A percentile compares a stretch with the other conserved stretches of the same genome.
Evolutionary conservation across 2,329 filamentous ascomycete species (phyloP).

Genomic region (Metarhizium robertsii): DNA sequence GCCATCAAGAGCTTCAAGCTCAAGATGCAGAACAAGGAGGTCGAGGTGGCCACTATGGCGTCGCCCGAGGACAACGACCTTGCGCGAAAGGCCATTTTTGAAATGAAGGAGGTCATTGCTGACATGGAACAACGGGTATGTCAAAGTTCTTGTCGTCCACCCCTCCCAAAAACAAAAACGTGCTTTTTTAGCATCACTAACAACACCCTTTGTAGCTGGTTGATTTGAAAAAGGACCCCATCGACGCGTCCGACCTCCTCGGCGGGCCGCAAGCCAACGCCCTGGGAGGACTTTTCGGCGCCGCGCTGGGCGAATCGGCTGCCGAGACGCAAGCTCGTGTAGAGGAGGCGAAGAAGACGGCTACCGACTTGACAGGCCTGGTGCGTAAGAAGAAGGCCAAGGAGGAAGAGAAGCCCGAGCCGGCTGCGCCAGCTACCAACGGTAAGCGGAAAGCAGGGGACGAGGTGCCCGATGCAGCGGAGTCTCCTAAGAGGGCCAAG

Average conservation of each 20-base stretch:
- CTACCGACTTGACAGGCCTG: conserved; percentile 64
- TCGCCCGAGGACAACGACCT: conserved; percentile 59
- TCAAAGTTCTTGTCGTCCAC: conserved; percentile 9
- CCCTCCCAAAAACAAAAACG: not conserved
- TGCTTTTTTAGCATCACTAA: conserved; percentile 5
- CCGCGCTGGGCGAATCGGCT: conserved; percentile 52
- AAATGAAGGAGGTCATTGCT: conserved; percentile 68
- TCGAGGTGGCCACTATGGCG: conserved; percentile 52
- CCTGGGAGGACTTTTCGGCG: conserved; percentile 52
- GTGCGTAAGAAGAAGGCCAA: conserved; percentile 61
- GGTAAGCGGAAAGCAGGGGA: conserved; percentile 27
- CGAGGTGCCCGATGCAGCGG: conserved; percentile 14
- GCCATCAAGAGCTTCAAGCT: conserved; percentile 65
- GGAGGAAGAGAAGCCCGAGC: conserved; percentile 14
- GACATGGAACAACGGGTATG: conserved; percentile 70
- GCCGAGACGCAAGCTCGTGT: conserved; percentile 53
- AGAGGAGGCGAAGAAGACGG: conserved; percentile 63
- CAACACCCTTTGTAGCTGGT: conserved; percentile 39
- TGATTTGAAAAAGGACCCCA: conserved; percentile 54
- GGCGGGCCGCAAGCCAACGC: conserved; percentile 31
- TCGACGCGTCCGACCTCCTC: conserved; percentile 30
- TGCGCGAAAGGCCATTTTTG: conserved; percentile 52
- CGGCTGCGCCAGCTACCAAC: conserved; percentile 22
- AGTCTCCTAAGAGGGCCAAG: conserved; percentile 26
- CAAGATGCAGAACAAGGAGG: conserved; percentile 62